Conservation (phyloP, 257 asterid genomes). For the Gentiana dahurica region DNA sequence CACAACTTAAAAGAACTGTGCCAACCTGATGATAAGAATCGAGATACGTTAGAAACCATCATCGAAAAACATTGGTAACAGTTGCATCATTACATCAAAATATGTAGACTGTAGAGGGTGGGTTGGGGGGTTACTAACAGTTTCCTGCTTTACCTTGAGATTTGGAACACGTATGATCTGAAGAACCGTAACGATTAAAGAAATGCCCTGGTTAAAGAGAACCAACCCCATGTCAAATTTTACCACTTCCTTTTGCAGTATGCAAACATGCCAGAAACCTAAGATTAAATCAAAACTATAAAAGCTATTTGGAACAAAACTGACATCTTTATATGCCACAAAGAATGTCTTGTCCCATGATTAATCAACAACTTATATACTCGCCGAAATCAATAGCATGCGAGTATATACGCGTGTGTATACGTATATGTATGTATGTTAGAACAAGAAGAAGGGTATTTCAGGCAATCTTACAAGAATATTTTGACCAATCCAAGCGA, state of each 20-base stretch:
- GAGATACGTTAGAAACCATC: conserved; percentile 10
- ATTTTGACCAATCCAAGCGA: conserved; percentile 99
- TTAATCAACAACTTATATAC: background rate
- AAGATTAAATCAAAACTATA: background rate
- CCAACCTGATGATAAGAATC: conserved; percentile 59
- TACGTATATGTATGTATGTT: too few species aligned
- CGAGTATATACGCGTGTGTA: too few species aligned
- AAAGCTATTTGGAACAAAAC: background rate
- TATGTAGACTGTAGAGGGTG: too few species aligned
- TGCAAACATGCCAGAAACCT: background rate
- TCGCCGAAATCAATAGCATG: background rate
- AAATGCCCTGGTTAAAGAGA: conserved; percentile 62
- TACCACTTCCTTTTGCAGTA: conserved; percentile 3
- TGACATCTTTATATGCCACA: too few species aligned
- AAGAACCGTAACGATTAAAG: conserved; percentile 88
- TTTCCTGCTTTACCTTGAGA: conserved; percentile 51
- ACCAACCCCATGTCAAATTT: background rate
- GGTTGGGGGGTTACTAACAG: too few species aligned
- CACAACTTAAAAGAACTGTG: conserved; percentile 82
- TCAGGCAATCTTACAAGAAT: conserved; percentile 57
- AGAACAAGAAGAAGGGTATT: too few species aligned
- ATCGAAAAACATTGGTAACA: too few species aligned
- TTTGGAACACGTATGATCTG: conserved; percentile 87
- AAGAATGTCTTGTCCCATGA: too few species aligned
- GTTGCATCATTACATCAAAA: too few species aligned